These are phyloP conservation scores for Coniferiporia sulphurascens DNA, from an alignment of 1,284 basidiomycete genomes.

Conservation along the genomic window DNA sequence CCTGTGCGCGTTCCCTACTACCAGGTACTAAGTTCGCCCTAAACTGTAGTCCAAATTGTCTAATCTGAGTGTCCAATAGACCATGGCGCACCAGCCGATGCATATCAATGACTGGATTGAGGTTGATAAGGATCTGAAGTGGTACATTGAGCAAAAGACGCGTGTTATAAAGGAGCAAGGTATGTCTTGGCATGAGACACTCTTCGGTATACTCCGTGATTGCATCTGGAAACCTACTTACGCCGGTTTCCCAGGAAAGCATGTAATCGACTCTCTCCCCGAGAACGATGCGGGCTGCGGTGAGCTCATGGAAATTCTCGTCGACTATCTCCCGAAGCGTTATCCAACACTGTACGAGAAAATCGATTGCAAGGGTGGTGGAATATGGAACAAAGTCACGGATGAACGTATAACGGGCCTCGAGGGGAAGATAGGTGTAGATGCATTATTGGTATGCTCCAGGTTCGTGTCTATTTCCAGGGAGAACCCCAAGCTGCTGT, in stretches of 20 bases:
- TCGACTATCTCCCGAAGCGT: constrained; percentile 35
- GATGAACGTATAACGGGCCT: constrained; percentile 26
- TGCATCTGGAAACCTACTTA: neutral
- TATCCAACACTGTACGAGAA: constrained; percentile 35
- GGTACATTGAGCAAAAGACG: constrained; percentile 36
- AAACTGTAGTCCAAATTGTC: neutral
- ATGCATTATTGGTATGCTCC: constrained; percentile 30
- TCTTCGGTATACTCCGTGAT: neutral
- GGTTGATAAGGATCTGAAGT: constrained; percentile 35
- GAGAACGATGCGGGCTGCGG: constrained; percentile 35
- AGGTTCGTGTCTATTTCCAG: constrained; percentile 19
- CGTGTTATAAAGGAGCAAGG: constrained; percentile 33
- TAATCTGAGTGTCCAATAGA: constrained; percentile 20
- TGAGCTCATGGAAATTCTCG: constrained; percentile 34
- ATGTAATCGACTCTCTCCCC: constrained; percentile 35
- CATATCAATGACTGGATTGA: constrained; percentile 40
- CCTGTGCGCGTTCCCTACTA: constrained; percentile 33
- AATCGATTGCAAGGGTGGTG: constrained; percentile 20
- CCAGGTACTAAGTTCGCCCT: constrained; percentile 23
- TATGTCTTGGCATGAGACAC: neutral
- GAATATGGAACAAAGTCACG: constrained; percentile 35
- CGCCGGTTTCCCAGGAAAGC: constrained; percentile 25
- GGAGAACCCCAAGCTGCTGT: neutral
- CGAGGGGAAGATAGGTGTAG: constrained; percentile 24
- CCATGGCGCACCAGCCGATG: constrained; percentile 39